These are phyloP conservation scores for Ambrosia trifida DNA, from an alignment of 129 eudicot species.

Conservation along the genomic window DNA sequence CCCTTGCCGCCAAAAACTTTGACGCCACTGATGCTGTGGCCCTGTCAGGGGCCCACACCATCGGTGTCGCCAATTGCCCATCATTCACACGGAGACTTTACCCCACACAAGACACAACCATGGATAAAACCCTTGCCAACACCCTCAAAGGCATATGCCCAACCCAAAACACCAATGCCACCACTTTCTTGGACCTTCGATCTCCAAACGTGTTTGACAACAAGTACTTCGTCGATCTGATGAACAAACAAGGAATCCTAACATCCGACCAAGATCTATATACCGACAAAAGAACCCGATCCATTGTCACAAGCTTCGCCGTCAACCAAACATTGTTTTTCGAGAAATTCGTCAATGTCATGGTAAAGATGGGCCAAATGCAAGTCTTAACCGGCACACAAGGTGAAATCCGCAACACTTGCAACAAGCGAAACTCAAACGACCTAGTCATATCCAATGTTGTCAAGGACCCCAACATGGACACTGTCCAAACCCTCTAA, in stretches of 20 bases:
- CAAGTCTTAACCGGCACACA: constrained; percentile 57
- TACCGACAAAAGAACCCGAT: constrained; percentile 51
- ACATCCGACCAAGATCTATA: constrained; percentile 66
- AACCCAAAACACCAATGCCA: constrained; percentile 32
- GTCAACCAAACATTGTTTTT: constrained; percentile 62
- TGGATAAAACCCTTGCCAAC: constrained; percentile 54
- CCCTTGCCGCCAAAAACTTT: constrained; percentile 39
- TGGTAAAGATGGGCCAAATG: constrained; percentile 81
- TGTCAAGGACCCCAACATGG: constrained; percentile 27
- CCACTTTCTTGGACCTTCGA: constrained; percentile 48
- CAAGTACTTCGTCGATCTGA: constrained; percentile 61
- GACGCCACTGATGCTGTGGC: constrained; percentile 66
- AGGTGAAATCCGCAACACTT: constrained; percentile 67
- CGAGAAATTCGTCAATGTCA: constrained; percentile 57
- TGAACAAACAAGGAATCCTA: constrained; percentile 63
- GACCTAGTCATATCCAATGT: constrained; percentile 33
- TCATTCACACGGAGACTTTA: constrained; percentile 54
- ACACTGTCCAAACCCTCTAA: constrained; percentile 19
- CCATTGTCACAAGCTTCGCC: constrained; percentile 60
- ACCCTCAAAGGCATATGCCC: constrained; percentile 52
- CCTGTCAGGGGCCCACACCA: constrained; percentile 75
- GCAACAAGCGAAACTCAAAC: constrained; percentile 49
- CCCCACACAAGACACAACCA: constrained; percentile 59
- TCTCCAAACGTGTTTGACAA: constrained; percentile 71
- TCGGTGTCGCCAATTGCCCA: constrained; percentile 55